Percentiles rank a stretch among this genome's conserved stretches.
phyloP scores from a whole-genome alignment of 2,329 filamentous ascomycete species.

The Diaporthe capsici region DNA sequence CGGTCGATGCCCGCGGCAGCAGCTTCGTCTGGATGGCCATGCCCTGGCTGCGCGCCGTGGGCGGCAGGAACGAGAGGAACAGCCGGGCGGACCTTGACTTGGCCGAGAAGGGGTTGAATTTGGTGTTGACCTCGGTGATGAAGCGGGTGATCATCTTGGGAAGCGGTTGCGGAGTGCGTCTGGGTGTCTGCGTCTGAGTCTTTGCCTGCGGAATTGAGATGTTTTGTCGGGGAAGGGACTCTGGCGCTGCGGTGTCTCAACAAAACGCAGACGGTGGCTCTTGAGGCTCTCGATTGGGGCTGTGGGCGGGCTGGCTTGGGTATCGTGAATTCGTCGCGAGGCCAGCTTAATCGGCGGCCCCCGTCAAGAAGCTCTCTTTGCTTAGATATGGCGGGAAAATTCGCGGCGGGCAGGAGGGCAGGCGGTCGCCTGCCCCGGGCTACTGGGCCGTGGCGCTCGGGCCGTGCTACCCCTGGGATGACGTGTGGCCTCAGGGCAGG shows the following conservation, averaged over 20 bases:
- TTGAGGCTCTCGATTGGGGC: neutral
- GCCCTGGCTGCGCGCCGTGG: slow-evolving; percentile 78
- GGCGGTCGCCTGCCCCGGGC: neutral
- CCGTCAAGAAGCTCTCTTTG: neutral
- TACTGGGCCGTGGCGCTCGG: neutral
- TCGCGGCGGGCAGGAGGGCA: neutral
- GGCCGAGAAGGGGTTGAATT: slow-evolving; percentile 92
- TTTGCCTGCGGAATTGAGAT: neutral
- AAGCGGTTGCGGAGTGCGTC: neutral
- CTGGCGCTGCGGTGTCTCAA: neutral
- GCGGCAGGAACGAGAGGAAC: slow-evolving; percentile 88
- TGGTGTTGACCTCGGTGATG: slow-evolving; percentile 85
- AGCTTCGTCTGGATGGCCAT: slow-evolving; percentile 86
- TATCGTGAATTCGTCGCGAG: neutral
- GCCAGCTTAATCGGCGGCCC: neutral
- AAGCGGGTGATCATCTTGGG: slow-evolving; percentile 85
- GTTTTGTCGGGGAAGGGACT: neutral
- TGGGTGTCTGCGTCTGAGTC: neutral
- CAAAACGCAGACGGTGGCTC: neutral
- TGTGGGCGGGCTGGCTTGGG: neutral
- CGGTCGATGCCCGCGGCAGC: slow-evolving; percentile 77
- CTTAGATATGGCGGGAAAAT: slow-evolving; percentile 9
- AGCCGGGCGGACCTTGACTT: slow-evolving; percentile 86
- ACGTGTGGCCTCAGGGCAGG: slow-evolving; percentile 23
- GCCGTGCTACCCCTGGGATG: slow-evolving; percentile 15